Conservation (phyloP, 345 rosid species). For the Chamaenerion angustifolium region DNA sequence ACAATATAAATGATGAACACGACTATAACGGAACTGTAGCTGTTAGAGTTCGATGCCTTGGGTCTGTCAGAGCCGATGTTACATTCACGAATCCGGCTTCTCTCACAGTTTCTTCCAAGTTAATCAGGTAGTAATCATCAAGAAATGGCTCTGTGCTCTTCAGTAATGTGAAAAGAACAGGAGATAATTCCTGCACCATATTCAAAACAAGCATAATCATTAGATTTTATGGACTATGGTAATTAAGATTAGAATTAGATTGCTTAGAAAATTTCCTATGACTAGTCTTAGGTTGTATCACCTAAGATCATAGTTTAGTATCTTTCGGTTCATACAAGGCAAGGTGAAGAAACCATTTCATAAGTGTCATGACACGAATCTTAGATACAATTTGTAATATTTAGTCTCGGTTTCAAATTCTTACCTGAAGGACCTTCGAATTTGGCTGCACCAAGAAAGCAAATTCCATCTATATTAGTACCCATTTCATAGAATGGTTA, state of each 20-base stretch:
- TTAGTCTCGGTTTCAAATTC: background rate
- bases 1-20: too few species aligned
- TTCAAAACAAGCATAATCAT: background rate
- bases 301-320: too few species aligned
- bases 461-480: constrained; percentile 3
- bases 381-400: too few species aligned
- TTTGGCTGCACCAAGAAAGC: constrained; percentile 29
- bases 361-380: too few species aligned
- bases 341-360: too few species aligned
- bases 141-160: constrained; percentile 55
- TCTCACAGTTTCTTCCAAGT: constrained; percentile 32
- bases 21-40: constrained; percentile 30
- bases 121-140: constrained; percentile 37
- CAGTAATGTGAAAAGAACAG: constrained; percentile 39
- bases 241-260: background rate
- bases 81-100: constrained; percentile 36
- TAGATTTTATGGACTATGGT: too few species aligned
- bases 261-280: too few species aligned
- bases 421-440: constrained; percentile 52
- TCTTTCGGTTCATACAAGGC: too few species aligned
- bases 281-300: too few species aligned
- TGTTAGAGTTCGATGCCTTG: constrained; percentile 38
- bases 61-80: constrained; percentile 28
- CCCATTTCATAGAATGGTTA: background rate
- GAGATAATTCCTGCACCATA: constrained; percentile 31